A percentile compares a stretch with the other conserved stretches of the same genome.
These are phyloP conservation scores for Cochliopodium minus DNA, from an alignment of 208 protist genomes.

Conservation along the genomic window DNA sequence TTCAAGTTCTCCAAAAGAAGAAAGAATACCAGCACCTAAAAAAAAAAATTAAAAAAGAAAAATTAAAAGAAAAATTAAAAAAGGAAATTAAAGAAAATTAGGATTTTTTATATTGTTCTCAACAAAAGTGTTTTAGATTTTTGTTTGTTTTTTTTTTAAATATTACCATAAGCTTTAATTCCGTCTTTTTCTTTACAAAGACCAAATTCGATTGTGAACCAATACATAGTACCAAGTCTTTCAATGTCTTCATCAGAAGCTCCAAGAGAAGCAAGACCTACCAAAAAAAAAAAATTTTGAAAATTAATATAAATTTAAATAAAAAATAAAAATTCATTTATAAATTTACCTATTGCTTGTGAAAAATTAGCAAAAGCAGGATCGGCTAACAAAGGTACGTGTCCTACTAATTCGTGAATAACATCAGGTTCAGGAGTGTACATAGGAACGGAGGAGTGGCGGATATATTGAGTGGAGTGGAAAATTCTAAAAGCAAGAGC, in stretches of 20 bases:
- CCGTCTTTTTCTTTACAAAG: slow-evolving; percentile 62
- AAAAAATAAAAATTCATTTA: too few species aligned
- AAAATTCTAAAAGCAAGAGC: slow-evolving; percentile 80
- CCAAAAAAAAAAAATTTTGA: too few species aligned
- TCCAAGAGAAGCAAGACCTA: slow-evolving; percentile 83
- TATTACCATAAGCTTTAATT: slow-evolving; percentile 67
- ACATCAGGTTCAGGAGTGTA: slow-evolving; percentile 88
- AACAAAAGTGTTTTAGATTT: too few species aligned
- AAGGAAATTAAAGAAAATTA: too few species aligned
- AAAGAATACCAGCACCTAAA: slow-evolving; percentile 79
- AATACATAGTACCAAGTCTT: slow-evolving; percentile 69
- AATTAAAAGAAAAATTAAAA: too few species aligned
- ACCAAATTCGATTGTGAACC: slow-evolving; percentile 88
- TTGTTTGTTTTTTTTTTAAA: too few species aligned
- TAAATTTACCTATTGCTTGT: too few species aligned
- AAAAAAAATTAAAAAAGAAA: too few species aligned
- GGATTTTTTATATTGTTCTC: too few species aligned
- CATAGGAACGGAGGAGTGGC: slow-evolving; percentile 67
- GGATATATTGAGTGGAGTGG: slow-evolving; percentile 87
- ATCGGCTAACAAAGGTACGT: slow-evolving; percentile 79
- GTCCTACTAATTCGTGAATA: slow-evolving; percentile 79
- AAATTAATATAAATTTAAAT: too few species aligned
- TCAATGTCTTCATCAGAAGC: slow-evolving; percentile 72
- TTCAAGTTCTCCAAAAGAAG: slow-evolving; percentile 69
- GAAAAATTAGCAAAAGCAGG: slow-evolving; percentile 81